Base-by-base conservation (phyloP, 192 early-diverging fungal genomes). In the Rhizophlyctis rosea region DNA sequence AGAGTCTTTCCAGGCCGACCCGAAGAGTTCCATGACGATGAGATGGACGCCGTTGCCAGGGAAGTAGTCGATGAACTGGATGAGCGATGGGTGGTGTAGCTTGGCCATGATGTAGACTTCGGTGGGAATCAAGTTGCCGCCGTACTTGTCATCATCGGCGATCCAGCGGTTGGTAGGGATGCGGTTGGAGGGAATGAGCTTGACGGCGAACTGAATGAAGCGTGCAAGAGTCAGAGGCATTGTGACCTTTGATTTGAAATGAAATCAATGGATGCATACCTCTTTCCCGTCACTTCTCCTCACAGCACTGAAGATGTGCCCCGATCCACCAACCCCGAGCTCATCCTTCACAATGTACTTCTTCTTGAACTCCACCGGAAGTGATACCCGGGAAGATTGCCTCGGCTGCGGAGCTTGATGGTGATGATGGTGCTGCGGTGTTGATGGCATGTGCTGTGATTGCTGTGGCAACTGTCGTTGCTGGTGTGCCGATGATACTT, bases 21-120 rank as follows among this genome's bases (percentile, higher is more conserved):
- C 86, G 33, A 84, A 82, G 23, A 88, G 57, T 56, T 88, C 85
- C 86, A 87, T 87, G 34, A 88, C 81, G 13, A 88, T 68, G 56
- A 84, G 80, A 62, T 76, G 79, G 57, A 76, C 80, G 50, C 64
- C 67, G 32, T 61, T 56, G 58, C 83, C 81, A 65, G 86, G 33
- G 52, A 74, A 84, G 34, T 71, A 69, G 59, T 82, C 83, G 23
- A 80, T 34, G 52, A 76, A 87, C 3, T 52, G 71, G 50, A 86
- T 78, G 48, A 87, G 78, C 55, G 67, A 74, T 34, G 65, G 62
- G 53, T 88, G 86, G 5, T 67, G 63, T 7, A 88, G 76, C 33
- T 81, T 78, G n/a, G 81, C 76, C 16, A 88, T 67, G 3, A 82
- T 76, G 59, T 76, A 77, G 28, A 86, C 79, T 59, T 88, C 86